These are phyloP conservation scores for Phylloporus sp. DNA, from an alignment of 768 basidiomycete genomes.

Conservation along the genomic window DNA sequence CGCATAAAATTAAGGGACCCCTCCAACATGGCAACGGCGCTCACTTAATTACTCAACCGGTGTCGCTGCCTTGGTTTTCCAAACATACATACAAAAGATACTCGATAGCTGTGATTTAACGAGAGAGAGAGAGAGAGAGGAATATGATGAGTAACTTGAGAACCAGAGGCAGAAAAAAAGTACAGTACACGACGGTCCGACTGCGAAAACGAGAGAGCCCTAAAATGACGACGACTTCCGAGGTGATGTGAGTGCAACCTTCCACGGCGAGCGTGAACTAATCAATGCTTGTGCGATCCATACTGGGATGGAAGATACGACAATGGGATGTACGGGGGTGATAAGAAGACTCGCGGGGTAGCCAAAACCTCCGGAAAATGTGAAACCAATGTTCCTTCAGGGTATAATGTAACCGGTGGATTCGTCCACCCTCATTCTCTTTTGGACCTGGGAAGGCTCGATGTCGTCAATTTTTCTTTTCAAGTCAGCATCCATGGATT, in stretches of 20 bases:
- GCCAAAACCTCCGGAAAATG: constrained; percentile 19
- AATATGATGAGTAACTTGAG: constrained; percentile 9
- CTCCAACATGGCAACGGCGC: constrained; percentile 27
- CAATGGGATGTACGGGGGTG: constrained; percentile 17
- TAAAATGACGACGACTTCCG: constrained; percentile 33
- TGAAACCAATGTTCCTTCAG: constrained; percentile 37
- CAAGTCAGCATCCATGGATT: constrained; percentile 51
- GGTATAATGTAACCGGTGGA: constrained; percentile 49
- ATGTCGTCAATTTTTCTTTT: constrained; percentile 58
- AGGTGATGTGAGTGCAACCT: constrained; percentile 22
- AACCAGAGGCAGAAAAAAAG: constrained; percentile 22
- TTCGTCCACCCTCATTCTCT: constrained; percentile 72
- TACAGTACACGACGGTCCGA: constrained; percentile 37
- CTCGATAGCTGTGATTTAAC: constrained; percentile 23
- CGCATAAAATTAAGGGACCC: constrained; percentile 20
- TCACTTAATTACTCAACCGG: background rate
- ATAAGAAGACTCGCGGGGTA: constrained; percentile 21
- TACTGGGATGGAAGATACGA: constrained; percentile 26
- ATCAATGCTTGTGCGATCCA: constrained; percentile 28
- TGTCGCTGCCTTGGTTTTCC: constrained; percentile 16
- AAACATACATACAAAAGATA: constrained; percentile 31
- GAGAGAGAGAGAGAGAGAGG: constrained; percentile 10
- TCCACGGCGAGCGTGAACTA: constrained; percentile 26
- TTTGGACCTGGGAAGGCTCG: constrained; percentile 49
- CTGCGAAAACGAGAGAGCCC: constrained; percentile 30